Conservation (phyloP, 371 early-diverging fungal species). For the Parasitella parasitica region DNA sequence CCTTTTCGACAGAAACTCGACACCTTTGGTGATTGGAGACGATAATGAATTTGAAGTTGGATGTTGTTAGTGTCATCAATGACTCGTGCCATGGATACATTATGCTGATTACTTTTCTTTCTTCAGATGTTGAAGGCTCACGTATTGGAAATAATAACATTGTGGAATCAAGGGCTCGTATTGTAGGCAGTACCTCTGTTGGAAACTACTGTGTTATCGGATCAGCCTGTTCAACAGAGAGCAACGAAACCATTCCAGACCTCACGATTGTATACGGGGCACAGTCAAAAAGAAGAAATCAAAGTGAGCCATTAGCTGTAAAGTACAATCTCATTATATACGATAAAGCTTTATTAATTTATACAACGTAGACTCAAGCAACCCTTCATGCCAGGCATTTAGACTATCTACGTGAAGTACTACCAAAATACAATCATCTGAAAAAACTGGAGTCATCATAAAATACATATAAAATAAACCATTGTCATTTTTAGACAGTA, state of each 20-base stretch:
- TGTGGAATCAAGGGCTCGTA: conserved; percentile 67
- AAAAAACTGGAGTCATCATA: conserved; percentile 38
- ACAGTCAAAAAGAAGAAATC: conserved; percentile 57
- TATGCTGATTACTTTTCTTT: too few relatives aligned
- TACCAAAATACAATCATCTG: conserved; percentile 67
- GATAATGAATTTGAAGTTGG: conserved; percentile 80
- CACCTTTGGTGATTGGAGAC: conserved; percentile 70
- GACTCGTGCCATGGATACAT: not conserved
- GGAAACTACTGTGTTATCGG: conserved; percentile 79
- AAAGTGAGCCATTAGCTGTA: conserved; percentile 38
- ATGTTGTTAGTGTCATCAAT: conserved; percentile 47
- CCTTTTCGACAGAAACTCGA: conserved; percentile 25
- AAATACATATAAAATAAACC: not conserved
- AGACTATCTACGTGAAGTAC: conserved; percentile 67
- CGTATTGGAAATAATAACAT: conserved; percentile 70
- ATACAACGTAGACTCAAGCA: conserved; percentile 44
- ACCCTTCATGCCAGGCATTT: conserved; percentile 70
- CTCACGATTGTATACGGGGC: conserved; percentile 71
- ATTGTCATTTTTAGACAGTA: not conserved
- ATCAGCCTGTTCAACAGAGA: conserved; percentile 65
- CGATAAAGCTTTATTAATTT: not conserved
- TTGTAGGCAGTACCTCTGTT: conserved; percentile 59
- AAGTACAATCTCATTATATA: not conserved
- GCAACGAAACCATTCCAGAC: conserved; percentile 61
- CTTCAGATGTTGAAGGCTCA: conserved; percentile 70